Evolutionary conservation across 495 filamentous ascomycete genomes (phyloP), one percentile per base, ranked within the genome.

Genomic region (Aspergillus ellipticus): DNA sequence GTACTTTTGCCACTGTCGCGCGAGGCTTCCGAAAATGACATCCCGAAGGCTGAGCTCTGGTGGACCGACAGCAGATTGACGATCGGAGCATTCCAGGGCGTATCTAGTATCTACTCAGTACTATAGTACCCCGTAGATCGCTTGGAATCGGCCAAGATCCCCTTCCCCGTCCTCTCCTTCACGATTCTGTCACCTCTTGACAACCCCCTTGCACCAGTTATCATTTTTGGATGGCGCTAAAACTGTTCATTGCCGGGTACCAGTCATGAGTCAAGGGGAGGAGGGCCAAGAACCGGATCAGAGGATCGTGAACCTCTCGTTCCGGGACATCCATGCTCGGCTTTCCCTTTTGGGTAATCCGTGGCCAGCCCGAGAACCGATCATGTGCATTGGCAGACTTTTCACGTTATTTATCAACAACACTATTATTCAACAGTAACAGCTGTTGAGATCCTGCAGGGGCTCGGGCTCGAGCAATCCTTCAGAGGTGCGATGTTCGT

Each of bases 21-120:
- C 29, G 50, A 49, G 49, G 50, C 48, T 59, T 59, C 57, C 57
- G 52, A 59, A 59, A 55, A 47, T 55, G 57, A 59, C 53, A 59
- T 52, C 41, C 52, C 57, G 57, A 48, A 46, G 28, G 21, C 45
- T 48, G 20, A 29, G 16, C 33, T 19, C 35, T 42, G 45, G 29
- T 26, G 46, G 49, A 43, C 50, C 50, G 42, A 53, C 11, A 42
- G 50, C 10, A 49, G 0, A n/a, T 22, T 24, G 11, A 48, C 10
- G 45, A 48, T 50, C 41, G 4, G 53, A 16, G 42, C 49, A 55
- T 55, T 51, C 48, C 41, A 55, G 42, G 6, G 49, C 29, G 20
- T 26, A 20, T 7, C 7, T 7, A 3, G 24, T 28, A 28, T 7
- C 24, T 28, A 28, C 4, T 28, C n/a, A n/a, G n/a, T n/a, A n/a